phyloP scores from a whole-genome alignment of 176 grass and related monocot species.

The Lolium rigidum region DNA sequence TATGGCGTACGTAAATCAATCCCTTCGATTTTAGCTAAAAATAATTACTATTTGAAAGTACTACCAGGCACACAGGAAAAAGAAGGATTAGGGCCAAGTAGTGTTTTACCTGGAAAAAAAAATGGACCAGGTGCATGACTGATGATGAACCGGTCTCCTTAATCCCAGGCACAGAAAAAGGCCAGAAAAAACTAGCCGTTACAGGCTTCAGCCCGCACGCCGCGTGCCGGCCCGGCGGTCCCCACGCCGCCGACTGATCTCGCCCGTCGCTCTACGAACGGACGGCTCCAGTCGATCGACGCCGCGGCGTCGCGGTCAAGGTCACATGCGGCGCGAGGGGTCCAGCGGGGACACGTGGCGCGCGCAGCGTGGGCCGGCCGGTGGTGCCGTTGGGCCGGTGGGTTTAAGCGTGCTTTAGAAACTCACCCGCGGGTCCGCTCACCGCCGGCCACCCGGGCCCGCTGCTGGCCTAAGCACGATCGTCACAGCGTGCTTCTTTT shows the following conservation, averaged over 20 bases:
- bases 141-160: neutral
- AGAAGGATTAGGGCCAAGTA: too few species aligned
- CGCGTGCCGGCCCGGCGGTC: neutral
- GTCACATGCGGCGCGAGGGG: neutral
- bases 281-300: neutral
- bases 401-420: neutral
- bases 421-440: neutral
- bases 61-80: neutral
- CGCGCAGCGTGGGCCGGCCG: neutral
- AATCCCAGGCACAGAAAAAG: neutral
- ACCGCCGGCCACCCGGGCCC: neutral
- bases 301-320: neutral
- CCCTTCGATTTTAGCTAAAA: neutral
- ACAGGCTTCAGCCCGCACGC: neutral
- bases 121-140: neutral
- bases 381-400: slow-evolving; percentile 38
- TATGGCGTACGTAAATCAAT: neutral
- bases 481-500: neutral
- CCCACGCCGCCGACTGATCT: neutral
- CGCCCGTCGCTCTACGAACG: neutral
- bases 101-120: neutral
- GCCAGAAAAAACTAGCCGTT: slow-evolving; percentile 31
- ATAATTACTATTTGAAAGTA: too few species aligned
- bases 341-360: slow-evolving; percentile 9
- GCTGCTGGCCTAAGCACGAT: neutral